These are phyloP conservation scores for Aspergillus caelatus DNA, from an alignment of 2,329 filamentous ascomycete species.

Conservation along the genomic window DNA sequence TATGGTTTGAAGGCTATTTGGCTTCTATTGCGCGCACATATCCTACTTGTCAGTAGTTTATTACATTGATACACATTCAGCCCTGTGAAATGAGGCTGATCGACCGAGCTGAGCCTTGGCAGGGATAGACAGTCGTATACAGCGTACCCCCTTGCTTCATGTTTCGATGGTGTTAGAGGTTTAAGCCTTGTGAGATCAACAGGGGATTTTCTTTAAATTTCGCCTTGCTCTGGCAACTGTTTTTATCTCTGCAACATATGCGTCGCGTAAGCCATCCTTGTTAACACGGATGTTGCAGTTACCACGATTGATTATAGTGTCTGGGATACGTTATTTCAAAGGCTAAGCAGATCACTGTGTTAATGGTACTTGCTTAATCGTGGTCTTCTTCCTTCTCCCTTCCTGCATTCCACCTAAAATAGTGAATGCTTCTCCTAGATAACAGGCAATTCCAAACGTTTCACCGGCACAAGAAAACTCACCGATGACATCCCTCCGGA, in stretches of 20 bases:
- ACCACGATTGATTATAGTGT: neutral
- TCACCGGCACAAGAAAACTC: neutral
- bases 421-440: neutral
- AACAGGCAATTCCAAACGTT: neutral
- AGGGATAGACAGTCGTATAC: neutral
- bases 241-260: neutral
- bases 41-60: no score
- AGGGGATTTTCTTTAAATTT: neutral
- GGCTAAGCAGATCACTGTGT: neutral
- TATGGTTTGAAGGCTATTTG: neutral
- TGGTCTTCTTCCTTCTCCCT: neutral
- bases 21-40: neutral
- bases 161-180: neutral
- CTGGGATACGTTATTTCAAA: neutral
- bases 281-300: neutral
- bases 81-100: neutral
- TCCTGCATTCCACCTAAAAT: neutral
- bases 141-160: neutral
- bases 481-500: neutral
- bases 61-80: neutral
- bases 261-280: neutral
- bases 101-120: neutral
- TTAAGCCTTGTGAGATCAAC: neutral
- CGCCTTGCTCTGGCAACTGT: neutral
- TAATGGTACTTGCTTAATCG: neutral